Base-by-base conservation (phyloP, 2,329 filamentous ascomycete genomes). In the Pseudogymnoascus sp. region DNA sequence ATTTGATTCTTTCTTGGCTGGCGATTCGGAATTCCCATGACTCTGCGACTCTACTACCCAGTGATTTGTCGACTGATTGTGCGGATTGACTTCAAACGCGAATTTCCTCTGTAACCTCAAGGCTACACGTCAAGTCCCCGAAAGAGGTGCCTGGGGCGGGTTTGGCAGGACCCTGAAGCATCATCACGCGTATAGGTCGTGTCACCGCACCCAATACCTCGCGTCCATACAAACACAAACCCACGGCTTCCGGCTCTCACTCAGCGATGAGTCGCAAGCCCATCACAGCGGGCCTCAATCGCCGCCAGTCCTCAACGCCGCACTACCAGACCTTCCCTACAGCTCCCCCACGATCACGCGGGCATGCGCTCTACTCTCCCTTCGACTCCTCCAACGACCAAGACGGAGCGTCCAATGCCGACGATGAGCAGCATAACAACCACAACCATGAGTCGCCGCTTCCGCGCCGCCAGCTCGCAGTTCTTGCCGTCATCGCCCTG, bases 401-500 rank as follows among this genome's bases (percentile, higher is more conserved):
- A 65, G 61, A 70, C 68, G 63, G 65, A 66, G 68, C 60, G 50
- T 57, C 72, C 25, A 71, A 72, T 39, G 71, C 72, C 59, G 70
- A 70, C 25, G 69, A 73, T 11, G 67, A 70, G 43, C 75, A 75
- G n/a, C 60, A 68, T 41, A 65, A 67, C 12, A 43, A 62, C 28
- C 59, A 67, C 37, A 62, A 69, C 14, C 66, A 77, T 64, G 75
- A 81, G 65, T 81, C 84, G 66, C 92, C 93, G 0, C 76, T 99
- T 16, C 94, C 94, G 0, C 85, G 85, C 66, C 85, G 81, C 67
- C 94, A 97, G 77, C 86, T 99, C 63, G 81, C 86, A 4, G 83
- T 97, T 11, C 79, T 99, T 35, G 93, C 93, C 1, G 77, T 97
- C 66, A 89, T 99, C 63, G 92, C 92, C 6, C 81, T 99, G 20